phyloP scores from a whole-genome alignment of 1,284 basidiomycete genomes.

The Ustanciosporium gigantosporum region DNA sequence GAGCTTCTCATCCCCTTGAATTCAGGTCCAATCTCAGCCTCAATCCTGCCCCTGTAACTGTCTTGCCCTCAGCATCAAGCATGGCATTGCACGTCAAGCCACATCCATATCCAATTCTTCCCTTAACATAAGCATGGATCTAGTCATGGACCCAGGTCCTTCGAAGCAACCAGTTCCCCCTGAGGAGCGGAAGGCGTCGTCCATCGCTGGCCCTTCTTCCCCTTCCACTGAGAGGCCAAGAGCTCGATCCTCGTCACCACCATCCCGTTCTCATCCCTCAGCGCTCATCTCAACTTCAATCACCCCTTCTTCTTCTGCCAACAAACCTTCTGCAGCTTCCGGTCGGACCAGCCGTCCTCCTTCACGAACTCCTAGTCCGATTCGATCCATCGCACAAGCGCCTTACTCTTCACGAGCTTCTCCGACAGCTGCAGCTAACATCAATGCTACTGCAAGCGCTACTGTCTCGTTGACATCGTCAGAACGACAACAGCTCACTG shows the following conservation, averaged over 20 bases:
- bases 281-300: background rate
- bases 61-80: no score
- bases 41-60: no score
- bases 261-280: background rate
- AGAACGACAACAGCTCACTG: constrained; percentile 19
- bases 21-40: no score
- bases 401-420: constrained; percentile 4
- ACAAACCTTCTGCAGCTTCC: constrained; percentile 10
- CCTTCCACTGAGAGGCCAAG: background rate
- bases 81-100: no score
- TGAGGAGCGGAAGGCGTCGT: background rate
- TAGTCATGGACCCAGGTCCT: background rate
- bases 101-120: background rate
- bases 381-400: constrained; percentile 23
- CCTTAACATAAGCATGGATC: background rate
- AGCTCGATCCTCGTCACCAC: background rate
- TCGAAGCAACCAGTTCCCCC: background rate
- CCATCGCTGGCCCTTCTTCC: background rate
- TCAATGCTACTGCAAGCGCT: constrained; percentile 27
- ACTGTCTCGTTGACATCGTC: constrained; percentile 16
- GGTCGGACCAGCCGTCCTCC: constrained; percentile 19
- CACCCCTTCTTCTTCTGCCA: background rate
- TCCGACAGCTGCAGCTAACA: constrained; percentile 19
- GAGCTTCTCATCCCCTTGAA: no score
- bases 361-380: constrained; percentile 17